Percentiles rank a stretch among this genome's conserved stretches.
Evolutionary conservation across 2,329 filamentous ascomycete genomes (phyloP).

Genomic region (Fusarium lateritium): DNA sequence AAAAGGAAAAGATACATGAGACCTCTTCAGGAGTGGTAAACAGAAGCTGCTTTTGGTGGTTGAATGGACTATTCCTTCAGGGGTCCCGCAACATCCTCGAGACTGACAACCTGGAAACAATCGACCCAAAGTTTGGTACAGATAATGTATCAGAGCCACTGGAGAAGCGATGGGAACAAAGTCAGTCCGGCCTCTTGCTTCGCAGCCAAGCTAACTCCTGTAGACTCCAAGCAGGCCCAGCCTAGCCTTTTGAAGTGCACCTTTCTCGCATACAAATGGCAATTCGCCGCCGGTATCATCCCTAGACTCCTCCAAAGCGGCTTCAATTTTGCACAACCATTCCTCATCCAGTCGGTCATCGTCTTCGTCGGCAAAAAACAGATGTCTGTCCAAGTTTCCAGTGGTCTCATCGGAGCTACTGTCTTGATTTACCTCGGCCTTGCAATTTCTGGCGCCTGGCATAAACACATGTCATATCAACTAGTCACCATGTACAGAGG

Average conservation of each 20-base stretch:
- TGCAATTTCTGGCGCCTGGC: slow-evolving; percentile 53
- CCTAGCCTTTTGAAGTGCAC: slow-evolving; percentile 48
- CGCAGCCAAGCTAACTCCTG: neutral
- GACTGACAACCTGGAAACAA: slow-evolving; percentile 45
- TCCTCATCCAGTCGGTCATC: slow-evolving; percentile 58
- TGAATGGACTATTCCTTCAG: slow-evolving; percentile 51
- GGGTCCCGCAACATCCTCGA: slow-evolving; percentile 47
- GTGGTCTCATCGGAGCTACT: slow-evolving; percentile 59
- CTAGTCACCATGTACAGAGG: slow-evolving; percentile 56
- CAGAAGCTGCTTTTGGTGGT: slow-evolving; percentile 56
- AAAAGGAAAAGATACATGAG: slow-evolving; percentile 50
- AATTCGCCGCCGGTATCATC: slow-evolving; percentile 52
- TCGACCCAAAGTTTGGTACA: slow-evolving; percentile 51
- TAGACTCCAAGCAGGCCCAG: slow-evolving; percentile 40
- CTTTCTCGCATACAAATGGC: slow-evolving; percentile 49
- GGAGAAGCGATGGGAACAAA: slow-evolving; percentile 43
- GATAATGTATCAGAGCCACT: slow-evolving; percentile 35
- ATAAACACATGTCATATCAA: slow-evolving; percentile 56
- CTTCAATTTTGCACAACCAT: slow-evolving; percentile 62
- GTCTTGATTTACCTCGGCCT: slow-evolving; percentile 60
- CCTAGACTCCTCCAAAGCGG: slow-evolving; percentile 57
- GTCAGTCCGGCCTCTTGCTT: neutral
- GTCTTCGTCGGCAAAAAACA: slow-evolving; percentile 50
- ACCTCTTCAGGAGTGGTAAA: slow-evolving; percentile 53
- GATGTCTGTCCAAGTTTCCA: slow-evolving; percentile 49